Conservation (phyloP, 2,329 filamentous ascomycete species). For the Gaeumannomyces sp. region DNA sequence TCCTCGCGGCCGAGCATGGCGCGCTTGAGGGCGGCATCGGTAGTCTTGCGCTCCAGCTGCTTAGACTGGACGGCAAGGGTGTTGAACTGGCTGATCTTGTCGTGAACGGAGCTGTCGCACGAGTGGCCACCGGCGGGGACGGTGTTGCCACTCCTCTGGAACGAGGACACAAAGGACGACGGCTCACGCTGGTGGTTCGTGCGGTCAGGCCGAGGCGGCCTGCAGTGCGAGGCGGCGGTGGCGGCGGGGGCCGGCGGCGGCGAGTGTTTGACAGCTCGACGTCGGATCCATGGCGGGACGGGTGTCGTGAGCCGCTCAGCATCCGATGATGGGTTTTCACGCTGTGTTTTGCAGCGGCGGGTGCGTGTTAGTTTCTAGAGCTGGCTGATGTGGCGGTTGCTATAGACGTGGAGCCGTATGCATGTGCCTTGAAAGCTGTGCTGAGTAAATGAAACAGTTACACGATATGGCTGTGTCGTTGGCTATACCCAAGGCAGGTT, state of each 20-base stretch:
- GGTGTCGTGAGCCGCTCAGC: not conserved
- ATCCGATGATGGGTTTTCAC: not conserved
- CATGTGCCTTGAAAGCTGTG: not conserved
- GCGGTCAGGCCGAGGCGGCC: slow-evolving; percentile 56
- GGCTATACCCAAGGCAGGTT: not conserved
- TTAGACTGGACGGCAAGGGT: slow-evolving; percentile 55
- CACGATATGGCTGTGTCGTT: not conserved
- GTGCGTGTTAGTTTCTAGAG: not conserved
- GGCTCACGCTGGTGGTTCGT: slow-evolving; percentile 43
- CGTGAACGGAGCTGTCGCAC: slow-evolving; percentile 56
- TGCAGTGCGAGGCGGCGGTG: slow-evolving; percentile 37
- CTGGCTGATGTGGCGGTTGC: not conserved
- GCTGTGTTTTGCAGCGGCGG: not conserved
- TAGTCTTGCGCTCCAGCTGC: slow-evolving; percentile 57
- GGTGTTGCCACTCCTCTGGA: slow-evolving; percentile 16
- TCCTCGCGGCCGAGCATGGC: slow-evolving; percentile 65
- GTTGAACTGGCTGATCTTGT: slow-evolving; percentile 69
- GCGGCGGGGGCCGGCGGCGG: not conserved
- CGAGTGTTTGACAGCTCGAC: slow-evolving; percentile 4
- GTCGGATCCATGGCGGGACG: slow-evolving; percentile 5
- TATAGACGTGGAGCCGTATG: not conserved
- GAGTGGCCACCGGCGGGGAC: slow-evolving; percentile 33
- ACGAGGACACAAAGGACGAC: slow-evolving; percentile 28
- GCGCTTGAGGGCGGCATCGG: slow-evolving; percentile 59
- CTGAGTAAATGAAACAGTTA: not conserved